Conservation (phyloP, 2,329 filamentous ascomycete genomes). For the Claviceps sp. region DNA sequence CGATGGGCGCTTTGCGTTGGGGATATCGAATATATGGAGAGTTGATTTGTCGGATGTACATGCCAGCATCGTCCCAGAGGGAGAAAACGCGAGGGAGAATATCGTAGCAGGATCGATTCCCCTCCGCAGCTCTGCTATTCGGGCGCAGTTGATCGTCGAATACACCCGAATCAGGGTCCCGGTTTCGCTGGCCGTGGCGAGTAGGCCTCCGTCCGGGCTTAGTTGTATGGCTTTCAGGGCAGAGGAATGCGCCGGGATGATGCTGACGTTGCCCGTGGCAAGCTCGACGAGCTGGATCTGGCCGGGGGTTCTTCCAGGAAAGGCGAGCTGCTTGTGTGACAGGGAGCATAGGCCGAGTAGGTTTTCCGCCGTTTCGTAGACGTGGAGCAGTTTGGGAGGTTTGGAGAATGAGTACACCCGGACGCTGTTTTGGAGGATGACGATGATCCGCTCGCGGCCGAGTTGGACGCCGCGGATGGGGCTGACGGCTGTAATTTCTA, state of each 20-base stretch:
- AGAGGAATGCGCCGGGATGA: constrained; percentile 80
- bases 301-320: constrained; percentile 75
- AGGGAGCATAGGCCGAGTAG: constrained; percentile 68
- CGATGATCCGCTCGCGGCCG: constrained; percentile 60
- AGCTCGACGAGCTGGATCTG: constrained; percentile 83
- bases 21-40: constrained; percentile 84
- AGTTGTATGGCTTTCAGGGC: constrained; percentile 66
- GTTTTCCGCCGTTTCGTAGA: constrained; percentile 81
- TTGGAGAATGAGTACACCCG: constrained; percentile 70
- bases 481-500: constrained; percentile 71
- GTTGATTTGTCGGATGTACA: constrained; percentile 96
- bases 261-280: constrained; percentile 68
- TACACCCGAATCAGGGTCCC: constrained; percentile 85
- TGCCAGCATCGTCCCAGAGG: constrained; percentile 65
- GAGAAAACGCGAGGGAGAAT: constrained; percentile 79
- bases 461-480: constrained; percentile 70
- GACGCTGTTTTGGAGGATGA: constrained; percentile 71
- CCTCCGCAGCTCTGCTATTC: constrained; percentile 70
- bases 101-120: constrained; percentile 81
- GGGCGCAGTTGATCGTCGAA: constrained; percentile 65
- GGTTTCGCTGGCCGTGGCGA: constrained; percentile 83
- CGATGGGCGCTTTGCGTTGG: constrained; percentile 34
- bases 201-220: constrained; percentile 63
- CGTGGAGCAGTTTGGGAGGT: constrained; percentile 53
- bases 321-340: constrained; percentile 58